phyloP scores from a whole-genome alignment of 2,329 filamentous ascomycete genomes.

The Colletotrichum sp. region DNA sequence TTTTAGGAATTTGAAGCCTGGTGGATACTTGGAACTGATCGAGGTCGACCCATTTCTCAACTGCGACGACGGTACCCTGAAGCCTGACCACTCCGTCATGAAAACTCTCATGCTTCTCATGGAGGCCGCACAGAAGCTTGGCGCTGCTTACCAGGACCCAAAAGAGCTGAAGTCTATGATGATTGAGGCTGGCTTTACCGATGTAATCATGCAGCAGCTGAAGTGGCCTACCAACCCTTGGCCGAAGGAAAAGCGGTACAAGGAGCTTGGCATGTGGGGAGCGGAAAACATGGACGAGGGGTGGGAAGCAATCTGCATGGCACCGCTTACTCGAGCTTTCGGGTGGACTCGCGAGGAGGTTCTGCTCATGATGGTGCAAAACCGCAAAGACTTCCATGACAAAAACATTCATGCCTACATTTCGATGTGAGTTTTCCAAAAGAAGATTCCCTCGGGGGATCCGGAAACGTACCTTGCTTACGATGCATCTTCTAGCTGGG shows the following conservation, averaged over 20 bases:
- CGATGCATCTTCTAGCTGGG: not conserved
- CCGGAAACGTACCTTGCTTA: fast-evolving
- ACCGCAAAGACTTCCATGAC: conserved; percentile 27
- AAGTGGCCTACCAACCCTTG: conserved; percentile 57
- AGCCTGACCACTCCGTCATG: conserved; percentile 23
- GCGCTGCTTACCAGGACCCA: conserved; percentile 31
- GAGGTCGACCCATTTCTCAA: conserved; percentile 42
- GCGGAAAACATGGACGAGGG: conserved; percentile 22
- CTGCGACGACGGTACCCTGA: conserved; percentile 46
- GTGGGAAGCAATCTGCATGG: conserved; percentile 28
- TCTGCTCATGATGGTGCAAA: conserved; percentile 24
- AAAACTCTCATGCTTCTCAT: conserved; percentile 33
- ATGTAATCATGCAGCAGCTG: conserved; percentile 51
- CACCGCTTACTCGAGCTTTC: conserved; percentile 28
- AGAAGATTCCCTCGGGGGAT: fast-evolving
- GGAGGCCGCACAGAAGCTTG: conserved; percentile 31
- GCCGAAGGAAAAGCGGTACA: conserved; percentile 55
- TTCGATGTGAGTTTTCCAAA: not conserved
- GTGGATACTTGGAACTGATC: conserved; percentile 47
- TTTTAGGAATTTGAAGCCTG: conserved; percentile 37
- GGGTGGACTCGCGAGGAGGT: conserved; percentile 28
- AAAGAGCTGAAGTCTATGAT: conserved; percentile 40
- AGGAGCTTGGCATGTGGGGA: conserved; percentile 47
- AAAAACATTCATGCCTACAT: conserved; percentile 25
- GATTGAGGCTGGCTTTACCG: conserved; percentile 56